Conservation (phyloP, 768 basidiomycete genomes). For the Amylocystis lapponica region DNA sequence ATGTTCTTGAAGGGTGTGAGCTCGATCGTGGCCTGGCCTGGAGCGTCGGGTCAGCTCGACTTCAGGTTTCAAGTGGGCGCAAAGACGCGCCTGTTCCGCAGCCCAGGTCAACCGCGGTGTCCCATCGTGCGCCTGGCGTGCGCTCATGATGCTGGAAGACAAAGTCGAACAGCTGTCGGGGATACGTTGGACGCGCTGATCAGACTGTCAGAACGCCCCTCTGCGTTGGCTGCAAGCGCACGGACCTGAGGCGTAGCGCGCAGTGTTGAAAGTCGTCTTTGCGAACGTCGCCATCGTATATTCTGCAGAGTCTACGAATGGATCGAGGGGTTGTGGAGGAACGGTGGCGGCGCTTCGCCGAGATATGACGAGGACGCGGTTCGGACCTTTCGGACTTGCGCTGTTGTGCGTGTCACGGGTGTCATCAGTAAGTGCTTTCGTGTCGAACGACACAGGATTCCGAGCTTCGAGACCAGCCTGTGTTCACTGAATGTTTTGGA, state of each 20-base stretch:
- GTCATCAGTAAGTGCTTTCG: no score
- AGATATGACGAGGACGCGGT: no score
- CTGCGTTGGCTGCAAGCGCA: neutral
- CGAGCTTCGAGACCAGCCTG: no score
- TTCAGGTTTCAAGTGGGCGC: neutral
- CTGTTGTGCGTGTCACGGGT: no score
- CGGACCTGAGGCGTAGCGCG: constrained; percentile 45
- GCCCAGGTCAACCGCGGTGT: constrained; percentile 67
- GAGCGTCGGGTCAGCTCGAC: constrained; percentile 3
- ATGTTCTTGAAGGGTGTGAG: constrained; percentile 53
- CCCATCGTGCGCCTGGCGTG: constrained; percentile 35
- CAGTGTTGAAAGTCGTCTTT: constrained; percentile 61
- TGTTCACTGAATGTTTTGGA: no score
- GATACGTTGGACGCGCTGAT: constrained; percentile 68
- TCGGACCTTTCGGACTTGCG: no score
- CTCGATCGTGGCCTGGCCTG: constrained; percentile 66
- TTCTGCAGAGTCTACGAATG: neutral
- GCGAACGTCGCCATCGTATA: constrained; percentile 71
- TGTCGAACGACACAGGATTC: no score
- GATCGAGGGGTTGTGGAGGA: no score
- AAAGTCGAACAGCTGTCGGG: constrained; percentile 54
- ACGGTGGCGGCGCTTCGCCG: no score
- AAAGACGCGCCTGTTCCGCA: constrained; percentile 69
- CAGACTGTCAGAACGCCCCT: neutral
- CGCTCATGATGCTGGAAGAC: constrained; percentile 54